Conservation (phyloP, 202 grass and related monocot genomes). For the Zoysia matrella region DNA sequence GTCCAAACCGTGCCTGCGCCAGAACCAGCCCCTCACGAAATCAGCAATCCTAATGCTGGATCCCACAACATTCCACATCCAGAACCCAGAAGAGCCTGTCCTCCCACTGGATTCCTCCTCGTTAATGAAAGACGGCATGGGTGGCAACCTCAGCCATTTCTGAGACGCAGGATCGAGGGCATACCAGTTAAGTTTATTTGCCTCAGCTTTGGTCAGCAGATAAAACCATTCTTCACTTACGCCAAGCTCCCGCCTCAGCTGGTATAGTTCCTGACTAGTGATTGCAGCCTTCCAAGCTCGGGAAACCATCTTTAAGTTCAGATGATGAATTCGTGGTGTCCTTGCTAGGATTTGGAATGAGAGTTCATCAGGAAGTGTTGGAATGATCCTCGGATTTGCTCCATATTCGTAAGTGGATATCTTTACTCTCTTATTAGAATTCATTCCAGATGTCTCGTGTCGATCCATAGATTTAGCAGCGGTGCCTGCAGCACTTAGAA, state of each 20-base stretch:
- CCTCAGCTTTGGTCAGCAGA: constrained; percentile 68
- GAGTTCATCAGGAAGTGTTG: constrained; percentile 75
- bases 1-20: constrained; percentile 55
- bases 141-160: constrained; percentile 80
- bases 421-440: constrained; percentile 57
- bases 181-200: constrained; percentile 70
- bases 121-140: constrained; percentile 64
- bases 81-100: constrained; percentile 46
- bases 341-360: constrained; percentile 85
- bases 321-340: constrained; percentile 61
- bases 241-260: constrained; percentile 66
- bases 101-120: constrained; percentile 59
- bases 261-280: constrained; percentile 58
- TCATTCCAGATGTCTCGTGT: neutral
- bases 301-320: constrained; percentile 74
- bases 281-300: constrained; percentile 70
- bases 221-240: constrained; percentile 88
- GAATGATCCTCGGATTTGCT: constrained; percentile 58
- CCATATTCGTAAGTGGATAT: constrained; percentile 34
- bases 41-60: constrained; percentile 86
- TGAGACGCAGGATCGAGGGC: constrained; percentile 62
- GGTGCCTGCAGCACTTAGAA: constrained; percentile 41
- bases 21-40: constrained; percentile 73
- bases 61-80: constrained; percentile 76
- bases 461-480: constrained; percentile 25